These are phyloP conservation scores for Porphyrellus cyaneotinctus DNA, from an alignment of 768 basidiomycete genomes.

Conservation along the genomic window DNA sequence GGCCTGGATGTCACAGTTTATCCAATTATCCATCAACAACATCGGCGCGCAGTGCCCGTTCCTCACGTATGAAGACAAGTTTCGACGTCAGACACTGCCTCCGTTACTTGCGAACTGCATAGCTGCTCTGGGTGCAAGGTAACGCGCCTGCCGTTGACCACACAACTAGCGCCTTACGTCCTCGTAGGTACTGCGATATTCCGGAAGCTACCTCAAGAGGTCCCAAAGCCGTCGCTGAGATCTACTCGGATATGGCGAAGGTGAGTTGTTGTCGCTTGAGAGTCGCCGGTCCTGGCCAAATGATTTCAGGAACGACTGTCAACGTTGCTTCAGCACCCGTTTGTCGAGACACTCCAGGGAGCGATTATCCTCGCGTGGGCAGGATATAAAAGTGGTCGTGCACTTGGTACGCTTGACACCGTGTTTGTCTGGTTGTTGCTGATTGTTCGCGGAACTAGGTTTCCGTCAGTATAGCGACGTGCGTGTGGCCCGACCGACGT, in stretches of 20 bases:
- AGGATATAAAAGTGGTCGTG: constrained; percentile 63
- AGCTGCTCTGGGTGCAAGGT: constrained; percentile 61
- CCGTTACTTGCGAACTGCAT: constrained; percentile 57
- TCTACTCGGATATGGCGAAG: constrained; percentile 68
- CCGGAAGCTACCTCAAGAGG: constrained; percentile 58
- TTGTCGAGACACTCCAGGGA: constrained; percentile 67
- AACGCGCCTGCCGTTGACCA: constrained; percentile 11
- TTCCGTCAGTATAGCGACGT: constrained; percentile 41
- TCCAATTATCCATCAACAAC: constrained; percentile 68
- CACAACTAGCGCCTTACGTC: neutral
- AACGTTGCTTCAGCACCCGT: constrained; percentile 51
- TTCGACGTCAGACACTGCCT: constrained; percentile 53
- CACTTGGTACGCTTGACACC: constrained; percentile 40
- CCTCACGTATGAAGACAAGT: constrained; percentile 67
- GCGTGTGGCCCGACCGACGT: constrained; percentile 13
- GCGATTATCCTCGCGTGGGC: constrained; percentile 73
- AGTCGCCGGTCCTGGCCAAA: constrained; percentile 6
- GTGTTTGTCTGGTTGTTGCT: neutral
- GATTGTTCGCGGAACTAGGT: constrained; percentile 30
- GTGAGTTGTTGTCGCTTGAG: constrained; percentile 33
- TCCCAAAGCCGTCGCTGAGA: constrained; percentile 58
- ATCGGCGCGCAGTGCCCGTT: constrained; percentile 64
- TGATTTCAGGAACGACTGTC: constrained; percentile 46
- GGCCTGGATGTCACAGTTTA: constrained; percentile 66
- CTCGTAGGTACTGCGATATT: constrained; percentile 50